Evolutionary conservation across 23 red algal genomes (phyloP), one percentile per base, ranked within the genome.

Genomic region (Gracilariopsis chorda): DNA sequence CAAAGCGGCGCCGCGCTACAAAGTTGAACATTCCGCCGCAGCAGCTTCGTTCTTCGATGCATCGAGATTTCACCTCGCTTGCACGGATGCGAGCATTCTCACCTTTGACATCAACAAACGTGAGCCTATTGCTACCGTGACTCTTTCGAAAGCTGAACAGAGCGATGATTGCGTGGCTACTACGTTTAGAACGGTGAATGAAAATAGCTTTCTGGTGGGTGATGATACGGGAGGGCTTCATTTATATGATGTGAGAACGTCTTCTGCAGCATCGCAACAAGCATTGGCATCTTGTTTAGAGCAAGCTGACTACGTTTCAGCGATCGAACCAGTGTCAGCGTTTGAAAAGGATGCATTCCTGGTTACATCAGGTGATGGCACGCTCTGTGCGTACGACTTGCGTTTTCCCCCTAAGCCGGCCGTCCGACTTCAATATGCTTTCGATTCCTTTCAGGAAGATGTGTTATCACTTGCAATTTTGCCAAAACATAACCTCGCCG

Each of bases 241-340:
- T 57, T 24, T 80, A 3, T 80, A 53, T 28, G 76, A 80, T 59
- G 19, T 9, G 21, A 35, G 76, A 17, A 80, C 48, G 14, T 33
- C 76, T 10, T 55, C 41, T 42, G 27, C 17, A 20, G 35, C 9
- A 40, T 3, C 57, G 0, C 41, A 25, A 12, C 10, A 42, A 7
- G 49, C 6, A 2, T 30, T 3, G 60, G 4, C n/a, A 1, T 85
- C 63, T 7, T 47, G 43, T 51, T 65, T 85, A 16, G 78, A 93
- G 21, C 79, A 93, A 41, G 90, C 43, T n/a, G 90, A 93, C 69
- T 85, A 86, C 34, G 57, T 85, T 30, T 93, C 90, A n/a, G 61
- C 64, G 0, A 93, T 85, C 36, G 14, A 20, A 3, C 47, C 35
- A 11, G 40, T 93, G 35, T 48, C 41, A 30, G 70, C 51, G 13